Base-by-base conservation (phyloP, 1,139 yeast genomes). In the Kodamaea alishanica region DNA sequence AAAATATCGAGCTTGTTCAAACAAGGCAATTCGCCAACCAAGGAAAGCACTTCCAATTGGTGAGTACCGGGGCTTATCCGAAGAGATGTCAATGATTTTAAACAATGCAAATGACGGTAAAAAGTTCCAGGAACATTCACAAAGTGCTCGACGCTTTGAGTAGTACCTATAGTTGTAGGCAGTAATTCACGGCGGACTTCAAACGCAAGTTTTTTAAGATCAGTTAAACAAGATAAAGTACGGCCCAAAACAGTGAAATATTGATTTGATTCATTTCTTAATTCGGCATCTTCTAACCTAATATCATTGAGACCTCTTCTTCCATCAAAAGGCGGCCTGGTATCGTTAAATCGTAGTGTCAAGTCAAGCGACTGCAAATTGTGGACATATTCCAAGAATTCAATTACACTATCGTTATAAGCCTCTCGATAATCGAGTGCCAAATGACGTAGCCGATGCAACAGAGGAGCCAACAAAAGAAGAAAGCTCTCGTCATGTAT, bases 381-480 rank as follows among this genome's bases (percentile, higher is more conserved):
- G 26, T 1, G 33, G 29, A 4, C 20, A 15, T 15, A 15, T 12
- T 30, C 27, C n/a, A 78, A 47, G 44, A 77, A 75, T 0, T 45
- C 50, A 0, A 73, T 72, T 0, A 72, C 66, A 2, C 68, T 58
- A 49, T 77, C 81, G 7, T 58, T 53, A 11, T 54, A 37, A 1
- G 70, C 60, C 45, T 77, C 79, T 34, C 77, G 60, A 40, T 65
- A 62, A 47, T 77, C 80, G 2, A 78, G 47, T 20, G 61, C 56
- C 26, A 78, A 49, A 25, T 54, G 52, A 25, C 49, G 52, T 30
- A 75, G 44, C 8, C 45, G 52, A 1, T 25, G 39, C 28, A 73
- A 49, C 24, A 54, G 41, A 0, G 57, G 57, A 0, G 58, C 59
- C 5, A 72, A 43, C 7, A 43, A 35, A 1, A 40, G 34, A n/a